These are phyloP conservation scores for Ganoderma lingzhi DNA, from an alignment of 1,284 basidiomycete genomes.

Conservation along the genomic window DNA sequence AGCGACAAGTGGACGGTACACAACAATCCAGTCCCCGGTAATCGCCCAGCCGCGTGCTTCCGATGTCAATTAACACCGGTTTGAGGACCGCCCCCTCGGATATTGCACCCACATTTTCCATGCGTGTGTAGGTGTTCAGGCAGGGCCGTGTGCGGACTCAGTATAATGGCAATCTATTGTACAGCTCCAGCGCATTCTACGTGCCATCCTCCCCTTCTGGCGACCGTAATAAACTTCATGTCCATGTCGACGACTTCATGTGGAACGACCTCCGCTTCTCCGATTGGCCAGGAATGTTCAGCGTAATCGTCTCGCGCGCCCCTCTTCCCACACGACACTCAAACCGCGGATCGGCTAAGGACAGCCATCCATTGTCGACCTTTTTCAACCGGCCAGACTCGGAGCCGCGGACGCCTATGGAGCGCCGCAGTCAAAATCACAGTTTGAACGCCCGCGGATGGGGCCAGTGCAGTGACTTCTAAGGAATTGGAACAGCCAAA, in stretches of 20 bases:
- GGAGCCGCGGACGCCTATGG: background rate
- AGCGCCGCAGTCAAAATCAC: conserved; percentile 2
- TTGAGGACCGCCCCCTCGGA: background rate
- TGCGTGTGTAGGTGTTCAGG: background rate
- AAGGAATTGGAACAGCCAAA: background rate
- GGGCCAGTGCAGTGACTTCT: background rate
- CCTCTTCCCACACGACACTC: background rate
- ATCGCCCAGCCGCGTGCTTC: background rate
- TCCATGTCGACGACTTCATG: background rate
- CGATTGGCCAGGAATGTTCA: background rate
- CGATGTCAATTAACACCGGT: background rate
- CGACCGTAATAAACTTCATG: background rate
- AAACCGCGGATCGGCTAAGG: background rate
- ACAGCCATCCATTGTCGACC: background rate
- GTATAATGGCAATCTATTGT: background rate
- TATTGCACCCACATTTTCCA: background rate
- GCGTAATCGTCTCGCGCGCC: background rate
- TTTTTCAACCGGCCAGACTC: no score
- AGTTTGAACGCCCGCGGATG: background rate
- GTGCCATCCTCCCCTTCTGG: background rate
- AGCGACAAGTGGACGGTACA: background rate
- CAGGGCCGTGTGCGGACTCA: background rate
- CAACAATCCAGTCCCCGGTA: background rate
- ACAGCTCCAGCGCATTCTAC: background rate
- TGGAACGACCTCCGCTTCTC: background rate